These are phyloP conservation scores for Lojkania enalia DNA, from an alignment of 2,329 filamentous ascomycete genomes.

Conservation along the genomic window DNA sequence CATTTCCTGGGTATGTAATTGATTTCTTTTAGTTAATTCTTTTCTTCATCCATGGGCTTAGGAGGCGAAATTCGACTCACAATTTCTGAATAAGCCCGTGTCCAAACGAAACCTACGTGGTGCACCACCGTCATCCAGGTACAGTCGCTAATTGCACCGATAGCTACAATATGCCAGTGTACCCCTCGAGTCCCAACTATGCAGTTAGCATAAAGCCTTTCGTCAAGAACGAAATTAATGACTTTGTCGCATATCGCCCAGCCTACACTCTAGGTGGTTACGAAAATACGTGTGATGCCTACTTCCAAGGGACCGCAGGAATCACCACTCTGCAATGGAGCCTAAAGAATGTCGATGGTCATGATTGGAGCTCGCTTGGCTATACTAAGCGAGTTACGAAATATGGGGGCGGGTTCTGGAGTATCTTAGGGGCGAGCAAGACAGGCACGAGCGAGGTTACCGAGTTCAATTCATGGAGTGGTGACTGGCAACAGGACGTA, in stretches of 20 bases:
- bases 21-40: neutral
- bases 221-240: slow-evolving; percentile 11
- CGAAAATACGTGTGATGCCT: slow-evolving; percentile 11
- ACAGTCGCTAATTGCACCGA: slow-evolving; percentile 9
- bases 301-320: neutral
- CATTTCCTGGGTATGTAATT: slow-evolving; percentile 9
- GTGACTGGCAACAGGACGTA: slow-evolving; percentile 4
- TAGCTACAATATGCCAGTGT: slow-evolving; percentile 16
- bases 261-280: slow-evolving; percentile 6
- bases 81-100: slow-evolving; percentile 4
- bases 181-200: slow-evolving; percentile 7
- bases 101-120: slow-evolving; percentile 1
- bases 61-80: slow-evolving; percentile 4
- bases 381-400: slow-evolving; percentile 2
- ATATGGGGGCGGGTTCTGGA: slow-evolving; percentile 4
- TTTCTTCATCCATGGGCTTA: too few species aligned
- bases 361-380: slow-evolving; percentile 11
- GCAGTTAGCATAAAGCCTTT: slow-evolving; percentile 7
- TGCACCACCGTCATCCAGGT: neutral
- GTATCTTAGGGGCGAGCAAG: slow-evolving; percentile 5
- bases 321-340: slow-evolving; percentile 4
- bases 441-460: neutral
- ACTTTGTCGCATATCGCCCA: slow-evolving; percentile 7
- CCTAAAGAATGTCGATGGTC: slow-evolving; percentile 10
- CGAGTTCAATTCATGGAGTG: slow-evolving; percentile 8